phyloP scores from a whole-genome alignment of 164 flowering plant genomes.

The Hamamelis virginiana region DNA sequence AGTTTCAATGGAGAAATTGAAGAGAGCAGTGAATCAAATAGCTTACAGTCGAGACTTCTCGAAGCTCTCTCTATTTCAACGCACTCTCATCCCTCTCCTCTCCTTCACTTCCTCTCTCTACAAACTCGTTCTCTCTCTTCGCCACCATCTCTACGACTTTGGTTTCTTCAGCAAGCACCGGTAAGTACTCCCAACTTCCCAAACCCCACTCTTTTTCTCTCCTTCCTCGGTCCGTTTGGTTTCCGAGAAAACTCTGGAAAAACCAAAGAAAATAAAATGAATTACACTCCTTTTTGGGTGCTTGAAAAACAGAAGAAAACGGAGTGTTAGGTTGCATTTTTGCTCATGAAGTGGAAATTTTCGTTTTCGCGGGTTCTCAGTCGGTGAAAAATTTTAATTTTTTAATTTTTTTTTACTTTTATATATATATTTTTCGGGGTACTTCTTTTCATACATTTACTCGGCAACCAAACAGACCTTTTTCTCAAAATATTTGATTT shows the following conservation, averaged over 20 bases:
- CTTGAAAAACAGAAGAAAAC: too few relatives aligned
- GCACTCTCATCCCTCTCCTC: slow-evolving; percentile 60
- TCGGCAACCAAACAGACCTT: too few relatives aligned
- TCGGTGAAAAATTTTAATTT: too few relatives aligned
- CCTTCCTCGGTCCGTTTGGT: not conserved
- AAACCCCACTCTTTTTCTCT: not conserved
- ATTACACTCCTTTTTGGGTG: not conserved
- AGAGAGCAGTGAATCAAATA: slow-evolving; percentile 44
- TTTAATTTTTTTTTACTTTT: too few relatives aligned
- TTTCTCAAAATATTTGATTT: too few relatives aligned
- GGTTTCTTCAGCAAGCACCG: slow-evolving; percentile 46
- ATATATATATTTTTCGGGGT: too few relatives aligned
- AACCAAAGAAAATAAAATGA: not conserved
- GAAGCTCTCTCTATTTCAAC: slow-evolving; percentile 38
- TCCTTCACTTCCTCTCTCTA: slow-evolving; percentile 60
- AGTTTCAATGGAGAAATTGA: slow-evolving; percentile 57
- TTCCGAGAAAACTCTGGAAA: not conserved
- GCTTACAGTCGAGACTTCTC: slow-evolving; percentile 45
- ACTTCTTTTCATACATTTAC: too few relatives aligned
- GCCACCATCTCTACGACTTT: slow-evolving; percentile 42
- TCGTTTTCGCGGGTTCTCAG: too few relatives aligned
- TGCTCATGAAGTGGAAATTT: too few relatives aligned
- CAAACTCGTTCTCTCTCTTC: slow-evolving; percentile 44
- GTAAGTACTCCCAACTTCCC: slow-evolving; percentile 20
- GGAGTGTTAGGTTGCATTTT: too few relatives aligned